Base-by-base conservation (phyloP, 306 rosid genomes). In the Bauhinia variegata region DNA sequence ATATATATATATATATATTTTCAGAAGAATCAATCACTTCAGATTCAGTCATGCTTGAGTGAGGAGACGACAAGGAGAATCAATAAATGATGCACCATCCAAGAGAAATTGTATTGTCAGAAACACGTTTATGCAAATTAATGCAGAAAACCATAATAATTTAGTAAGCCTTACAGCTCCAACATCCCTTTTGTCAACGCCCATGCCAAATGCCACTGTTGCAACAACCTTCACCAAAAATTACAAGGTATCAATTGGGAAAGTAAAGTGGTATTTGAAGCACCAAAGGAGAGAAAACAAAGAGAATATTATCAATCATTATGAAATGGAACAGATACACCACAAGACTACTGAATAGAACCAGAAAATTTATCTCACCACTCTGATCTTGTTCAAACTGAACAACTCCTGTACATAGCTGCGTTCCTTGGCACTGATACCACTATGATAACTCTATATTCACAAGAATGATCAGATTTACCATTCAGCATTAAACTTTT, bases 141-240 rank as follows among this genome's bases (percentile, higher is more conserved):
- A 73, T 47, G 79, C 67, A 68, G 66, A 39, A 88, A 81, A 63
- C 11, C 31, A 60, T 50, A 49, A 65, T 48, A 51, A 16, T 46
- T 36, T 77, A 47, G 58, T 37, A 41, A 77, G 76, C 60, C 96
- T 88, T 84, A 93, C 98, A 79, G 96, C 91, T 60, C 97, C 96
- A 72, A 93, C 92, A 60, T 87, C 98, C 48, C 88, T 83, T 84
- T 93, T 93, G 82, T 93, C 91, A 43, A 93, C 86, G 69, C 98
- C 98, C 98, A 93, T 93, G 76, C 98, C 98, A 77, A 93, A 93
- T 47, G 98, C 97, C 80, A 93, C 96, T 63, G 98, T 93, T 73
- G 98, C 98, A 72, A 93, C 97, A 74, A 93, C 96, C 97, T 89
- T 74, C 72, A 60, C 64, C 46, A 47, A 76, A 77, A 77, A 55